Conservation (phyloP, 2,329 filamentous ascomycete species). For the Fusarium sp. region DNA sequence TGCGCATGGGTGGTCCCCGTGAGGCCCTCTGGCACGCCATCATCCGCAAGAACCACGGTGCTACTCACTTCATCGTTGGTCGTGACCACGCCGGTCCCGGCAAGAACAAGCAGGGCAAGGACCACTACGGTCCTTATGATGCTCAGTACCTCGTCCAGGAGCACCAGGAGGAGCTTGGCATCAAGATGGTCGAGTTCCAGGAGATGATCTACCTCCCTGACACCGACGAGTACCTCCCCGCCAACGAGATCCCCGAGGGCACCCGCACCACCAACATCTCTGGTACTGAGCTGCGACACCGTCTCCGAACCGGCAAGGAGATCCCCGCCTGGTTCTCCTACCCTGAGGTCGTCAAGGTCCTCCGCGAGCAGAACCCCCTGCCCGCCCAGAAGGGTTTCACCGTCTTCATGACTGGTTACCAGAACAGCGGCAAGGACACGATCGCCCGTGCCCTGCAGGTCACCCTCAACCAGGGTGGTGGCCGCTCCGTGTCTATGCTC, state of each 20-base stretch:
- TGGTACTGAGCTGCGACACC: slow-evolving; percentile 89
- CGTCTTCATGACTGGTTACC: slow-evolving; percentile 96
- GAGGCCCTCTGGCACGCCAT: slow-evolving; percentile 99
- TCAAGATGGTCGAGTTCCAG: slow-evolving; percentile 99
- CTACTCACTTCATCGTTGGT: slow-evolving; percentile 98
- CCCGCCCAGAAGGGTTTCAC: slow-evolving; percentile 96
- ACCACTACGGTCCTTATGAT: slow-evolving; percentile 98
- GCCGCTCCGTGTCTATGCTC: slow-evolving; percentile 91
- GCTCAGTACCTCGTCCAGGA: slow-evolving; percentile 96
- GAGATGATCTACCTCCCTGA: slow-evolving; percentile 99
- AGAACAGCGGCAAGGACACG: slow-evolving; percentile 97
- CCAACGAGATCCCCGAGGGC: slow-evolving; percentile 87
- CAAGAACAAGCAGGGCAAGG: slow-evolving; percentile 96
- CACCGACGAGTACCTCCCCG: slow-evolving; percentile 93
- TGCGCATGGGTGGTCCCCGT: slow-evolving; percentile 98
- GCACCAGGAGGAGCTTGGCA: slow-evolving; percentile 95
- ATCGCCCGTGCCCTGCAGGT: slow-evolving; percentile 95
- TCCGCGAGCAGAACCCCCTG: slow-evolving; percentile 95
- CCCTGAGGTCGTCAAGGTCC: slow-evolving; percentile 95
- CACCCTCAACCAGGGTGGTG: slow-evolving; percentile 97
- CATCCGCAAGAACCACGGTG: slow-evolving; percentile 99
- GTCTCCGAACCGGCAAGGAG: slow-evolving; percentile 89
- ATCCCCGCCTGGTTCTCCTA: slow-evolving; percentile 99
- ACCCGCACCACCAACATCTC: slow-evolving; percentile 89
- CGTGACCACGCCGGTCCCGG: slow-evolving; percentile 98